These are phyloP conservation scores for Candida sanyaensis DNA, from an alignment of 1,139 yeast genomes.

Conservation along the genomic window DNA sequence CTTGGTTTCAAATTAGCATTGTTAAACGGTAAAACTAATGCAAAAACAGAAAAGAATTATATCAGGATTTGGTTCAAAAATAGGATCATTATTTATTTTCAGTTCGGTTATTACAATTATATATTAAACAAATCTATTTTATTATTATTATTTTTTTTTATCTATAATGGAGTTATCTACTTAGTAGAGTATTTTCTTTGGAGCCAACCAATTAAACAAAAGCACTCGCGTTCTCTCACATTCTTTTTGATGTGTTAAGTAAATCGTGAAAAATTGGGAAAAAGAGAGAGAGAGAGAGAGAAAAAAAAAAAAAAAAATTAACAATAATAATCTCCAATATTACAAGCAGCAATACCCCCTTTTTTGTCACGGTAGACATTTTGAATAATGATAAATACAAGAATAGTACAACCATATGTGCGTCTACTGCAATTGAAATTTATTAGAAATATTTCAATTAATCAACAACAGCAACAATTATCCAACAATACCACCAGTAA, in stretches of 20 bases:
- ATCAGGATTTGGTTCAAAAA: no score
- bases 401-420: background rate
- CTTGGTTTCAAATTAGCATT: background rate
- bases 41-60: background rate
- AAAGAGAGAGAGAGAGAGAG: background rate
- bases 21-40: conserved; percentile 1
- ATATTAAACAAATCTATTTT: background rate
- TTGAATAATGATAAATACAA: background rate
- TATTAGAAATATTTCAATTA: background rate
- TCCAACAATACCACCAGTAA: no score
- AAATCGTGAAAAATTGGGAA: background rate
- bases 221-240: background rate
- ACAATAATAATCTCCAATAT: background rate
- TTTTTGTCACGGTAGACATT: background rate
- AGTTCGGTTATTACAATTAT: background rate
- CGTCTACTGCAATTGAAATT: conserved; percentile 1
- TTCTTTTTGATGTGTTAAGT: no score
- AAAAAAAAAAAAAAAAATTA: background rate
- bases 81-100: background rate
- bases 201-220: background rate
- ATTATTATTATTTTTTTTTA: no score
- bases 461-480: background rate
- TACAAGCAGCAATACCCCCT: background rate
- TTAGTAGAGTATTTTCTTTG: background rate
- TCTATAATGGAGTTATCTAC: background rate